Evolutionary conservation across 805 yeast species (phyloP), one percentile per base, ranked within the genome.

Genomic region (Starmera dryadoides): DNA sequence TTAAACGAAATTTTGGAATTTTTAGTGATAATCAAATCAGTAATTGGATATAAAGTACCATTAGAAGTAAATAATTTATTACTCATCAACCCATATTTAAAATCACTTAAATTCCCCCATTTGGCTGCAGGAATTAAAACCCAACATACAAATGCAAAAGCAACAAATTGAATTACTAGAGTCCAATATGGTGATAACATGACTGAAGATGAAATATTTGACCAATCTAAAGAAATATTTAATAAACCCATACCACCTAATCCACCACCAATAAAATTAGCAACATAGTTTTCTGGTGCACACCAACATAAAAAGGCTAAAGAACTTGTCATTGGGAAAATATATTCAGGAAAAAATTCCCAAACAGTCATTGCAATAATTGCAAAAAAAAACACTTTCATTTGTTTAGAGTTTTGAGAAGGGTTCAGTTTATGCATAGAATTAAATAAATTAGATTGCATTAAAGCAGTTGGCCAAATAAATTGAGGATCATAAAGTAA

Each of bases 131-230:
- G 79, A 26, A 73, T 58, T 34, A 69, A 48, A 2, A 67, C 45
- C 77, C 77, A 73, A 18, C 75, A 72, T n/a, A 70, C 63, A 15
- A 63, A 14, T 0, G 59, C 66, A 58, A 70, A 73, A 1, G 71
- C 77, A 7, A 58, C 42, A 48, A 73, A 73, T 45, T 71, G 72
- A 34, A 72, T 59, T 15, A 66, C 66, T 38, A 69, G 73, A 15
- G 74, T 68, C 77, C 76, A 71, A 49, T 71, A 73, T 1, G 78
- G 78, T 36, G 63, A 36, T 46, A 72, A 47, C 75, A 73, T 66
- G 33, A 73, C 73, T 6, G 58, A 50, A 0, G 75, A 69, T 1
- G 77, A 69, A 37, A 73, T 69, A 45, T 73, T 73, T 39, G 75
- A 68, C 77, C 78, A 73, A 43, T 73, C 77, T 25, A 73, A 55